Evolutionary conservation across 1,139 yeast genomes (phyloP), one percentile per base, ranked within the genome.

Genomic region (Saccharomycopsis hybrid): DNA sequence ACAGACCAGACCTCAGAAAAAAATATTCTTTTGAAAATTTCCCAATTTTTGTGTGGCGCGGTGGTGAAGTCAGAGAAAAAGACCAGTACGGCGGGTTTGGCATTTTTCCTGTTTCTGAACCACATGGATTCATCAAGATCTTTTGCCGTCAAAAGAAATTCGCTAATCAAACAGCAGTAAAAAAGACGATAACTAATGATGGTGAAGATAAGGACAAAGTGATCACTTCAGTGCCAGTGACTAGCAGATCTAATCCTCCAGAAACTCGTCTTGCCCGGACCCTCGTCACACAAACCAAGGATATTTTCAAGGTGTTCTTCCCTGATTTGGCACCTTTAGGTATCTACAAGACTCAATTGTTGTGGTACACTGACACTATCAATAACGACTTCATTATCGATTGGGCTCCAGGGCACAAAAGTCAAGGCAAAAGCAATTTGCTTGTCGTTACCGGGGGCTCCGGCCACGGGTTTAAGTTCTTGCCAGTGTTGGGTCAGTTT

Each of bases 391-490:
- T 68, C 57, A 61, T 73, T 38, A 62, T 68, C 48, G 75, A 69
- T 53, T 64, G 60, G 56, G 69, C 65, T 50, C 78, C 78, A 2
- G 60, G 61, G 4, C 59, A 60, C 36, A 58, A 65, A 36, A 65
- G 66, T 41, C n/a, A n/a, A n/a, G n/a, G n/a, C n/a, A n/a, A n/a
- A n/a, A n/a, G n/a, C n/a, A n/a, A n/a, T n/a, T 62, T 74, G 11
- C 62, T 69, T 49, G 65, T 74, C 30, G 73, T 71, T 2, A 65
- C 72, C 50, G 78, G 78, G 41, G 78, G 75, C 2, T 68, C 73
- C 9, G 74, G 76, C 24, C 77, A 72, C 58, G 67, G 61, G 1
- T 68, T 67, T 58, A 67, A 68, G 56, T 65, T 67, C 58, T 56
- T 63, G 33, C 68, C 67, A 3, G 70, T 66, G 2, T 56, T 69